Evolutionary conservation across 305 asterid genomes (phyloP).

Genomic region (Fraxinus latifolia): DNA sequence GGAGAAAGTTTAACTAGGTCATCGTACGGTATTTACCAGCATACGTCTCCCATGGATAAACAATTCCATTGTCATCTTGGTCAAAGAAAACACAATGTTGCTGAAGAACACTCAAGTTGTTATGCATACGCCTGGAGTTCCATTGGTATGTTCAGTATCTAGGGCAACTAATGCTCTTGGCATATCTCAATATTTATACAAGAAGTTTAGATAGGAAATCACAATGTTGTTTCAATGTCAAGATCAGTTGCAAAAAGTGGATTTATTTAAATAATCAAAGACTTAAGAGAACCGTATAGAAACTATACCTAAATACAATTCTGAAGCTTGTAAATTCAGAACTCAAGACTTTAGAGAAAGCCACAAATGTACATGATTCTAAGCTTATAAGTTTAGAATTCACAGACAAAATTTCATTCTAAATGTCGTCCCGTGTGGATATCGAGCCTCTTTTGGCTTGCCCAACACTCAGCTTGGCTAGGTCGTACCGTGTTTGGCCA

Average conservation of each 20-base stretch:
- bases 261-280: not conserved
- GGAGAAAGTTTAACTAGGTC: not conserved
- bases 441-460: no score
- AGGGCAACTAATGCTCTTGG: slow-evolving; percentile 75
- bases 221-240: not conserved
- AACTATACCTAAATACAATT: not conserved
- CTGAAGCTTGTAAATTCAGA: no score
- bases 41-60: slow-evolving; percentile 90
- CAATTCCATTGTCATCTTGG: slow-evolving; percentile 67
- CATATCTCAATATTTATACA: slow-evolving; percentile 46
- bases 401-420: no score
- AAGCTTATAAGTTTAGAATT: no score
- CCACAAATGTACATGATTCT: no score
- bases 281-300: not conserved
- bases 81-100: slow-evolving; percentile 86
- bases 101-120: slow-evolving; percentile 70
- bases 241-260: not conserved
- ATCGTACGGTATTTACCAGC: slow-evolving; percentile 38
- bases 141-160: slow-evolving; percentile 74
- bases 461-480: no score
- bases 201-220: not conserved
- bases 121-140: slow-evolving; percentile 57
- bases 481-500: no score
- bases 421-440: no score
- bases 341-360: no score